Evolutionary conservation across 2,329 filamentous ascomycete genomes (phyloP).

Genomic region (Apiospora pterosperma): DNA sequence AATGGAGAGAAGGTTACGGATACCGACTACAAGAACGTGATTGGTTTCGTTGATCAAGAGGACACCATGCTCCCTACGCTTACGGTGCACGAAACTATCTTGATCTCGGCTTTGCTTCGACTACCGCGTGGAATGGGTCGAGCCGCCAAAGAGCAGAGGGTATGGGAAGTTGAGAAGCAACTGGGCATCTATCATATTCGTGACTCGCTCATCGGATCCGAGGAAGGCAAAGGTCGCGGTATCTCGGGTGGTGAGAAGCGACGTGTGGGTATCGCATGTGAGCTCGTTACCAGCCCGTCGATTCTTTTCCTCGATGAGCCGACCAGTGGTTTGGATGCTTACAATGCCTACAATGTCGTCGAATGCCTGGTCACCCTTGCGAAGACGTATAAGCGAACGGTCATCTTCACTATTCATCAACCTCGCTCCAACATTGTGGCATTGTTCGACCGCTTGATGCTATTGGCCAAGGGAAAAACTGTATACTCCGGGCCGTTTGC

Average conservation of each 20-base stretch:
- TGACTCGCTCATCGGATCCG: slow-evolving; percentile 92
- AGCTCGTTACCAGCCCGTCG: slow-evolving; percentile 93
- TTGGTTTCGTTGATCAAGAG: slow-evolving; percentile 97
- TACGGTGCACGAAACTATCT: slow-evolving; percentile 95
- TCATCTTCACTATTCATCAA: slow-evolving; percentile 98
- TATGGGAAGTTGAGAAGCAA: slow-evolving; percentile 91
- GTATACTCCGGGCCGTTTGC: slow-evolving; percentile 92
- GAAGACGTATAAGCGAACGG: slow-evolving; percentile 94
- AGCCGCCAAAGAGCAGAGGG: slow-evolving; percentile 83
- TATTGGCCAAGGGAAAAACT: slow-evolving; percentile 82
- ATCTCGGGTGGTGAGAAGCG: slow-evolving; percentile 97
- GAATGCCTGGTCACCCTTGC: slow-evolving; percentile 93
- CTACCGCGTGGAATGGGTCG: slow-evolving; percentile 90
- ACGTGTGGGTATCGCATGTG: slow-evolving; percentile 93
- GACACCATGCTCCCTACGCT: slow-evolving; percentile 94
- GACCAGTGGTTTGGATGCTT: slow-evolving; percentile 92
- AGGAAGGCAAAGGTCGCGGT: slow-evolving; percentile 88
- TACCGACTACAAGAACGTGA: slow-evolving; percentile 81
- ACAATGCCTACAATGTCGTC: slow-evolving; percentile 96
- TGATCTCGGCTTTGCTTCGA: slow-evolving; percentile 87
- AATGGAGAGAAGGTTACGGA: slow-evolving; percentile 90
- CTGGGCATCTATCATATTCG: slow-evolving; percentile 92
- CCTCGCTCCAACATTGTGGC: slow-evolving; percentile 97
- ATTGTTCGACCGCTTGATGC: slow-evolving; percentile 88
- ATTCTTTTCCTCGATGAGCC: slow-evolving; percentile 97